Percentiles rank a stretch among this genome's conserved stretches.
These are phyloP conservation scores for Saccharomycopsis lassenensis DNA, from an alignment of 805 yeast species.

Conservation along the genomic window DNA sequence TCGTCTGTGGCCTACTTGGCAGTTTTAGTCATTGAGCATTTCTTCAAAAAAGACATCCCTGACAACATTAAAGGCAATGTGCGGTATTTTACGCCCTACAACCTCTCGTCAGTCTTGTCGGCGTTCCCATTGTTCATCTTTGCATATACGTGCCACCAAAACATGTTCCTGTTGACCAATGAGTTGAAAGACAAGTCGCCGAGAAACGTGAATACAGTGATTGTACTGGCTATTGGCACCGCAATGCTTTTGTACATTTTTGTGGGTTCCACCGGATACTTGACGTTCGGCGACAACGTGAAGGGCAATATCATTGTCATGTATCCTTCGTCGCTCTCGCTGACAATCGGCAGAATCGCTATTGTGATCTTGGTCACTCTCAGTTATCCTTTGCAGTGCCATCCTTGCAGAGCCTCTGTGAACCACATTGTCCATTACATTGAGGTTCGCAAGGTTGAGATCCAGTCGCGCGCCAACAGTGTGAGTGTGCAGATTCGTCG, in stretches of 20 bases:
- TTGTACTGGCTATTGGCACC: slow-evolving; percentile 41
- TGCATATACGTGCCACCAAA: slow-evolving; percentile 94
- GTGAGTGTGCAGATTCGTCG: slow-evolving; percentile 11
- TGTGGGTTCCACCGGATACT: slow-evolving; percentile 76
- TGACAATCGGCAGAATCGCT: slow-evolving; percentile 70
- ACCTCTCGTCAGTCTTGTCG: slow-evolving; percentile 40
- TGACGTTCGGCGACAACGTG: slow-evolving; percentile 76
- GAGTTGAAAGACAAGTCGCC: slow-evolving; percentile 54
- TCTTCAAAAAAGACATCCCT: slow-evolving; percentile 43
- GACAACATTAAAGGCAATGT: slow-evolving; percentile 38
- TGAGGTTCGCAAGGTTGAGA: slow-evolving; percentile 14
- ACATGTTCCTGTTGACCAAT: slow-evolving; percentile 81
- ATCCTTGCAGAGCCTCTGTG: slow-evolving; percentile 78
- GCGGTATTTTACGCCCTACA: slow-evolving; percentile 35
- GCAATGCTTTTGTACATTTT: slow-evolving; percentile 53
- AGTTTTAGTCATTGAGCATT: slow-evolving; percentile 64
- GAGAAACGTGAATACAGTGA: slow-evolving; percentile 35
- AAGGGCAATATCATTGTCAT: slow-evolving; percentile 70
- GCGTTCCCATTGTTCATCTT: slow-evolving; percentile 88
- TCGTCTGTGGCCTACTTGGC: slow-evolving; percentile 72
- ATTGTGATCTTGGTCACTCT: slow-evolving; percentile 72
- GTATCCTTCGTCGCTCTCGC: slow-evolving; percentile 54
- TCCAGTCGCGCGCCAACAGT: slow-evolving; percentile 16
- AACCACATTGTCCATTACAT: slow-evolving; percentile 57
- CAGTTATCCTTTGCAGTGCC: slow-evolving; percentile 84